These are phyloP conservation scores for Saturnispora halmiae DNA, from an alignment of 805 yeast species.

Conservation along the genomic window DNA sequence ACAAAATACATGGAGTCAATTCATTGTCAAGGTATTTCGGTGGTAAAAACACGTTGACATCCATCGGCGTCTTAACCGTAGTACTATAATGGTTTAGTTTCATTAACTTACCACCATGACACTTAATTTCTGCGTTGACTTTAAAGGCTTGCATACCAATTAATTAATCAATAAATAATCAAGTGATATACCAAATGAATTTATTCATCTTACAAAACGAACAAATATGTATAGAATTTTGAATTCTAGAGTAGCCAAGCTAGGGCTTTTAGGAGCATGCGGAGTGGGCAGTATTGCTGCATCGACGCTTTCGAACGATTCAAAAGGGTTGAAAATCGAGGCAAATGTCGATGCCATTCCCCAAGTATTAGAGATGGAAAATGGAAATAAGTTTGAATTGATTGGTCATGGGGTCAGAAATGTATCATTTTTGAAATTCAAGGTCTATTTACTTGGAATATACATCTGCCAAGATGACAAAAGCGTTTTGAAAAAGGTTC, in stretches of 20 bases:
- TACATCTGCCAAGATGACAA: slow-evolving; percentile 61
- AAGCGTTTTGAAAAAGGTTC: slow-evolving; percentile 30
- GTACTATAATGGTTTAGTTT: slow-evolving; percentile 70
- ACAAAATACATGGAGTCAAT: slow-evolving; percentile 64
- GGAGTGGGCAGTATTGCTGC: too few species aligned
- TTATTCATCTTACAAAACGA: too few species aligned
- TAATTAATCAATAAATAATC: not conserved
- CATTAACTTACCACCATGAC: slow-evolving; percentile 66
- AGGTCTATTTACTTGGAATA: slow-evolving; percentile 81
- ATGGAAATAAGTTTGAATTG: slow-evolving; percentile 35
- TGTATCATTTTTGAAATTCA: slow-evolving; percentile 74
- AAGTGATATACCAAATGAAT: too few species aligned
- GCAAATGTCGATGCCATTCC: slow-evolving; percentile 26
- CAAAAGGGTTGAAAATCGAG: slow-evolving; percentile 13
- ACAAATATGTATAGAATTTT: too few species aligned
- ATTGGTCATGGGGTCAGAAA: slow-evolving; percentile 76
- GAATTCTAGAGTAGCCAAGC: too few species aligned
- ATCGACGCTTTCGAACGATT: not conserved
- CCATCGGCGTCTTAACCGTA: slow-evolving; percentile 63
- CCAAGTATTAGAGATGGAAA: slow-evolving; percentile 12
- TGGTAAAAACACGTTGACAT: slow-evolving; percentile 78
- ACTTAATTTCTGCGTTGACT: slow-evolving; percentile 43
- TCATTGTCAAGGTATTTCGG: slow-evolving; percentile 33
- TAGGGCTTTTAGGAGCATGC: not conserved
- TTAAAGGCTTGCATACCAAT: too few species aligned